Conservation (phyloP, 768 basidiomycete species). For the Macrolepiota fuliginosa region DNA sequence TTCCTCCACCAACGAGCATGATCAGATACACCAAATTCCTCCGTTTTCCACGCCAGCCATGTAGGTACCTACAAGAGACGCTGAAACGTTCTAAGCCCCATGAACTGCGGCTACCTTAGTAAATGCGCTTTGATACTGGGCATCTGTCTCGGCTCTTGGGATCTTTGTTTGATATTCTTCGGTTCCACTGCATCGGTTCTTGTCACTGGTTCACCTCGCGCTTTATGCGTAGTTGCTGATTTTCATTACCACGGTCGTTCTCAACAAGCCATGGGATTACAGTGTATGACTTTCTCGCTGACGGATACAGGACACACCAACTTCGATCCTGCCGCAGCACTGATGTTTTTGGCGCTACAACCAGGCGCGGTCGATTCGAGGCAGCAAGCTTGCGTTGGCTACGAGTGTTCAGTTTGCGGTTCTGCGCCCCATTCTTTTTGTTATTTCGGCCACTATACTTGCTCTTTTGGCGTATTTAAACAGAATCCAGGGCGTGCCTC, state of each 20-base stretch:
- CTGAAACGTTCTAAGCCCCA: too few relatives aligned
- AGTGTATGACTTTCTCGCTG: background rate
- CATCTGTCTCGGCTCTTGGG: too few relatives aligned
- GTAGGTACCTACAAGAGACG: too few relatives aligned
- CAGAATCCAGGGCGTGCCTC: background rate
- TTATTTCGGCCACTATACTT: background rate
- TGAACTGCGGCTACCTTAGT: too few relatives aligned
- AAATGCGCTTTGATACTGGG: too few relatives aligned
- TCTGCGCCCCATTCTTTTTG: background rate
- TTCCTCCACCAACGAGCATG: too few relatives aligned
- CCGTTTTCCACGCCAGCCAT: too few relatives aligned
- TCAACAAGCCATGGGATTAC: background rate
- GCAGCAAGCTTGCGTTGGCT: background rate
- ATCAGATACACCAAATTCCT: too few relatives aligned
- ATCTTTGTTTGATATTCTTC: too few relatives aligned
- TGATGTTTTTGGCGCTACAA: background rate
- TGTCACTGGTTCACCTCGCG: too few relatives aligned
- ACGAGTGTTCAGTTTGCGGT: constrained; percentile 1
- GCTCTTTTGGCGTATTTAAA: background rate
- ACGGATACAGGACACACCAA: background rate
- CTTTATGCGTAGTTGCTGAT: background rate
- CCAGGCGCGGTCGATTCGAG: background rate
- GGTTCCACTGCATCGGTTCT: too few relatives aligned
- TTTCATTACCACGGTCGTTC: background rate
- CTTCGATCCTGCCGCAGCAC: background rate